Evolutionary conservation across 2,329 filamentous ascomycete species (phyloP).

Genomic region (Fusarium miscanthi): DNA sequence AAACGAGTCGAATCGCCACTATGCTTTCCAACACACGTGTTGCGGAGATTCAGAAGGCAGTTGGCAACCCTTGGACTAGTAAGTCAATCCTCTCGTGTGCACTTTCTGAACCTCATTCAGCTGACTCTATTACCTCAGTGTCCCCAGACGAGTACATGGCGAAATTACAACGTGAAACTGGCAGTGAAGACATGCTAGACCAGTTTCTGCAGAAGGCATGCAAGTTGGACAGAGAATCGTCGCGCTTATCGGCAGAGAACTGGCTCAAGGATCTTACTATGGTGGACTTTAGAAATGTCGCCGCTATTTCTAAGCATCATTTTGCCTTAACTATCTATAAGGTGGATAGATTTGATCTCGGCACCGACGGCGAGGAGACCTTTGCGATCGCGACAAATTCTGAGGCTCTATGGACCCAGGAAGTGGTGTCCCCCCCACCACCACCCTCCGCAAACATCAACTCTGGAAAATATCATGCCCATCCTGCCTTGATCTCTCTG

Average conservation of each 20-base stretch:
- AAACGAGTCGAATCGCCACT: rapidly evolving
- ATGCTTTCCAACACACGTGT: rapidly evolving
- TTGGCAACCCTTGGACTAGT: background rate
- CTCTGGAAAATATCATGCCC: too few species aligned
- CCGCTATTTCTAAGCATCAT: background rate
- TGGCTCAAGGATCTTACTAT: background rate
- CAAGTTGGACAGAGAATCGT: background rate
- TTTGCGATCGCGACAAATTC: background rate
- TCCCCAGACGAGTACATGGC: background rate
- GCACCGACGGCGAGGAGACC: rapidly evolving
- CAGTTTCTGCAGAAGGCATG: background rate
- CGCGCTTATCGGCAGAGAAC: background rate
- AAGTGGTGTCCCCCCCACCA: too few species aligned
- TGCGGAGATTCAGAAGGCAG: background rate
- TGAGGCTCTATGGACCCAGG: background rate
- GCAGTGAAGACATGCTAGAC: background rate
- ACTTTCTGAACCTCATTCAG: rapidly evolving
- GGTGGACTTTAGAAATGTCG: background rate
- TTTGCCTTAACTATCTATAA: rapidly evolving
- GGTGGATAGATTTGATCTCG: rapidly evolving
- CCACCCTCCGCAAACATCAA: too few species aligned
- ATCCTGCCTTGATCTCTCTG: background rate
- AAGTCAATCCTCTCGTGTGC: rapidly evolving
- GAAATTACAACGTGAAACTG: background rate
- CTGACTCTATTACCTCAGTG: background rate